Conservation (phyloP, 495 filamentous ascomycete species). For the Neurospora cerealis region DNA sequence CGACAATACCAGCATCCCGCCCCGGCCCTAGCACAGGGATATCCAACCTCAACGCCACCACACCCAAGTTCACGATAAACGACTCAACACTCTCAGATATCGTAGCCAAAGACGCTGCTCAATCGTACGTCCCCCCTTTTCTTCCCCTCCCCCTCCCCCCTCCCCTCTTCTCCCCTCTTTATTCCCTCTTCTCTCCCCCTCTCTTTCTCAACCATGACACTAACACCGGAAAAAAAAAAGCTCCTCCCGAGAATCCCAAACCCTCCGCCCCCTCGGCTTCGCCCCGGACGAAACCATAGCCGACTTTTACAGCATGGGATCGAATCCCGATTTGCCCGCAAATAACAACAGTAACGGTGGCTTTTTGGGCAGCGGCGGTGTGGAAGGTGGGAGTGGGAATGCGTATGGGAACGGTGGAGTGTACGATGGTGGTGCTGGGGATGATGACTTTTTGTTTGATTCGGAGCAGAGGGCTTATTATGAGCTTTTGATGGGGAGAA, state of each 20-base stretch:
- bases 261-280: constrained; percentile 26
- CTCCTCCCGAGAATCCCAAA: constrained; percentile 20
- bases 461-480: constrained; percentile 27
- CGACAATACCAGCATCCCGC: neutral
- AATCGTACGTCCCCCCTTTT: constrained; percentile 10
- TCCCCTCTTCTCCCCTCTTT: too few relatives aligned
- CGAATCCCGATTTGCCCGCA: constrained; percentile 15
- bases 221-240: constrained; percentile 6
- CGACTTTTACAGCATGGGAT: constrained; percentile 28
- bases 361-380: neutral
- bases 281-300: constrained; percentile 28
- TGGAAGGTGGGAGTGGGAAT: neutral
- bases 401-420: neutral
- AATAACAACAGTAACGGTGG: neutral
- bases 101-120: constrained; percentile 26
- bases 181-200: too few relatives aligned
- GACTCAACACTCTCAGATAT: constrained; percentile 21
- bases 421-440: neutral
- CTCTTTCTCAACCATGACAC: too few relatives aligned
- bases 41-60: neutral
- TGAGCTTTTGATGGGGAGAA: constrained; percentile 25
- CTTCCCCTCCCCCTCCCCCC: too few relatives aligned
- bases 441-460: constrained; percentile 7
- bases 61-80: neutral
- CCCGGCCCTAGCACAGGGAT: neutral